Base-by-base conservation (phyloP, 2,329 filamentous ascomycete species). In the Penicillium olsonii region DNA sequence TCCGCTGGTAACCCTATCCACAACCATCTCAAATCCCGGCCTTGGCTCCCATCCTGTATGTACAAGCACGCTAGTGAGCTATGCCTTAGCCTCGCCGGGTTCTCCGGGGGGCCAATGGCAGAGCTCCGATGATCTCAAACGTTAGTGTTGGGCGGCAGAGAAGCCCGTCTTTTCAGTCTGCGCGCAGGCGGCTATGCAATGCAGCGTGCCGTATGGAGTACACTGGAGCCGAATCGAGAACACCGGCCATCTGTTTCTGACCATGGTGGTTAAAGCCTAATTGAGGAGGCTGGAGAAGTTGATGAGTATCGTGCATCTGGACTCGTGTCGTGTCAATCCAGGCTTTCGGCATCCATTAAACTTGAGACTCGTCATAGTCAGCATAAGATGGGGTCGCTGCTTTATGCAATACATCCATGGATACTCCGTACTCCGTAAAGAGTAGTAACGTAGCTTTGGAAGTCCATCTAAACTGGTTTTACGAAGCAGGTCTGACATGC, bases 141-240 rank as follows among this genome's bases (percentile, higher is more conserved):
- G 26, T 15, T 6, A 27, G 35, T 26, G 4, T 20, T 27, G 26
- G 19, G 12, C 27, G 46, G 46, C 34, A 39, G 12, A 33, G 26
- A 20, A 33, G 17, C n/a, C 22, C 31, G 41, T 53, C 54, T 37
- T 47, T 52, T 61, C 54, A 31, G 51, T 48, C 54, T 50, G 48
- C 46, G 34, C 59, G 59, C 57, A 60, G 53, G 41, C 22, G 46
- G 50, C 42, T 57, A 59, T 61, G 55, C 50, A 57, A 57, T 61
- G 57, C 56, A 57, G 48, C 48, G 48, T 54, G 33, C 59, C 56
- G 54, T 47, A 57, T 59, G 50, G 50, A 56, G 54, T 52, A 51
- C 45, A 45, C 37, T 46, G 44, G 50, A 42, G 54, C 57, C 50
- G 53, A 43, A 53, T 56, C 52, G 48, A 53, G 38, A 49, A 37